Evolutionary conservation across 192 early-diverging fungal species (phyloP).

Genomic region (Fimicolochytrium jonesii): DNA sequence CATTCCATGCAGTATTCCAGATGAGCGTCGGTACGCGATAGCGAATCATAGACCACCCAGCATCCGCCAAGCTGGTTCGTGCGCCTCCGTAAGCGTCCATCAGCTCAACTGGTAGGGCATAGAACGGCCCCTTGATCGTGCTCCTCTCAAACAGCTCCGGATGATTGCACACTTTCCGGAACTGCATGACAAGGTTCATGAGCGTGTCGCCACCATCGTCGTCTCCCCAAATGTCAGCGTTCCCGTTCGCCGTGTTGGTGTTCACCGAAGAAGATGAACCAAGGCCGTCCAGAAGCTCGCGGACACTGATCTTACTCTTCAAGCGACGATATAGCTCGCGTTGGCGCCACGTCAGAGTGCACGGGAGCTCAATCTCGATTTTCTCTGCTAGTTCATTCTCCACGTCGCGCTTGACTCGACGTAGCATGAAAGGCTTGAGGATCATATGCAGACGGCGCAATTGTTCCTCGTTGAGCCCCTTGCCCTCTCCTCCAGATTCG

Average conservation of each 20-base stretch:
- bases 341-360: slow-evolving; percentile 22
- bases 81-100: slow-evolving; percentile 1
- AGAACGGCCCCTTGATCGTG: slow-evolving; percentile 66
- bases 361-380: slow-evolving; percentile 74
- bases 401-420: slow-evolving; percentile 85
- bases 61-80: not conserved
- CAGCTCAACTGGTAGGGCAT: not conserved
- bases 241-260: not conserved
- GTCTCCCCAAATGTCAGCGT: slow-evolving; percentile 17
- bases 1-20: not conserved
- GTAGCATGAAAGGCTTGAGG: slow-evolving; percentile 92
- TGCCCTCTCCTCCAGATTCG: slow-evolving; percentile 59
- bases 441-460: slow-evolving; percentile 84
- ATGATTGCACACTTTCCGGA: slow-evolving; percentile 91
- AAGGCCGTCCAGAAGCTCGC: slow-evolving; percentile 18
- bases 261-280: not conserved
- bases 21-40: slow-evolving; percentile 1
- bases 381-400: slow-evolving; percentile 89
- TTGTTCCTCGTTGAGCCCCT: slow-evolving; percentile 77
- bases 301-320: slow-evolving; percentile 39
- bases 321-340: slow-evolving; percentile 16
- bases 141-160: slow-evolving; percentile 87
- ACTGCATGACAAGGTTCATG: slow-evolving; percentile 95
- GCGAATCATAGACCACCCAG: slow-evolving; percentile 5
- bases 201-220: slow-evolving; percentile 51